Evolutionary conservation across 106 monocot genomes (phyloP), one percentile per base, ranked within the genome.

Genomic region (Ottelia alismoides): DNA sequence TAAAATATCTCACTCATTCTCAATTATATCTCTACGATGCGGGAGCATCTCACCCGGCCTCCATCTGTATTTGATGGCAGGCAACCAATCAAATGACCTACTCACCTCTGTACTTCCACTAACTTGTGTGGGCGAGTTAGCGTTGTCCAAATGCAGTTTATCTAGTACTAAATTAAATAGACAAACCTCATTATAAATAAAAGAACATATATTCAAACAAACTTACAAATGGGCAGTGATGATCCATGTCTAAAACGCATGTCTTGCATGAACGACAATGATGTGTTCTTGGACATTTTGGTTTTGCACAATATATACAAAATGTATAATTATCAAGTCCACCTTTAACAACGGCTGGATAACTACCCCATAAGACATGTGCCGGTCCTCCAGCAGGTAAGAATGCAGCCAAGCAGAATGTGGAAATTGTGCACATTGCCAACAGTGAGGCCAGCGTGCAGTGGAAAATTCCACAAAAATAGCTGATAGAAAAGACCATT

Each of bases 171-270:
- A n/a, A n/a, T n/a, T n/a, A n/a, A n/a, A n/a, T n/a, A n/a, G n/a
- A n/a, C n/a, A n/a, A n/a, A n/a, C n/a, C n/a, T n/a, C n/a, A n/a
- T n/a, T n/a, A n/a, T n/a, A n/a, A n/a, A n/a, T n/a, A n/a, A n/a
- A n/a, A n/a, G n/a, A n/a, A n/a, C 21, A 20, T 31, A 18, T 14
- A 40, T 43, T 40, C 17, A 18, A 14, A 2, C 18, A 27, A 28
- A 78, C 93, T 87, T 88, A 93, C 93, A 60, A 93, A 93, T 54
- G 93, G 93, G 63, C 93, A 93, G 53, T 93, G 93, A 74, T 93
- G 93, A 78, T 93, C 93, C 93, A 93, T 93, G 67, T 88, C 93
- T 67, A 87, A 52, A 11, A 93, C 71, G 61, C 93, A 93, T 70
- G 76, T 81, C 66, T 50, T 76, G 62, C 93, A 93, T 2, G 93